Conservation (phyloP, 2,329 filamentous ascomycete species). For the Alternaria infectoria region DNA sequence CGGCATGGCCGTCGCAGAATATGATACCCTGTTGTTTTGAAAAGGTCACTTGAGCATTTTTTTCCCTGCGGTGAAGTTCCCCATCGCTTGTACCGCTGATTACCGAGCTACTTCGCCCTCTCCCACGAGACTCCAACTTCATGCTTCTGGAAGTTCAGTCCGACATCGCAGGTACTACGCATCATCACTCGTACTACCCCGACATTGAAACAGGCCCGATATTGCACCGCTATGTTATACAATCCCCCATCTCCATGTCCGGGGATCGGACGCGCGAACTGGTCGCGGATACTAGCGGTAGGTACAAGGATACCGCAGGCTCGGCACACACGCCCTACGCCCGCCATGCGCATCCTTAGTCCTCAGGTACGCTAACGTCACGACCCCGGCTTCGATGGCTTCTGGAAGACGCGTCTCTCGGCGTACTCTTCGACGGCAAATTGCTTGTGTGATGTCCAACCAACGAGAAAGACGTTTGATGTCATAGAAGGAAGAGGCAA, state of each 20-base stretch:
- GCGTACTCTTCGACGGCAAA: conserved; percentile 1
- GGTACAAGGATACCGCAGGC: conserved; percentile 26
- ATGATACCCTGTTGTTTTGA: conserved; percentile 21
- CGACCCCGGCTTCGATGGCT: conserved; percentile 12
- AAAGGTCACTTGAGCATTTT: conserved; percentile 28
- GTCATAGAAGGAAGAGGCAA: neutral
- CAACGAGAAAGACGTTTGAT: neutral
- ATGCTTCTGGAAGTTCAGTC: neutral
- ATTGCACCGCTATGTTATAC: neutral
- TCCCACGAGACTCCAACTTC: neutral
- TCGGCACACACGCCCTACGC: conserved; percentile 29
- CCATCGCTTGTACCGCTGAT: conserved; percentile 27
- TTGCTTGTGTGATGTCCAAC: neutral
- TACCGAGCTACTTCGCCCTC: conserved; percentile 17
- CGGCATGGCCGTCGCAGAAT: conserved; percentile 17
- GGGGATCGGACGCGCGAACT: conserved; percentile 2
- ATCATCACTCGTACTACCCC: neutral
- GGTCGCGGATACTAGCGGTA: conserved; percentile 33
- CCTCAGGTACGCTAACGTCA: conserved; percentile 14
- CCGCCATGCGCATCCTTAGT: neutral
- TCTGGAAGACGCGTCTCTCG: conserved; percentile 10
- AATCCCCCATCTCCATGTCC: neutral
- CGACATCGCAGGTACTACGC: conserved; percentile 3
- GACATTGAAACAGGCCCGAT: conserved; percentile 2
- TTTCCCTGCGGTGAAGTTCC: conserved; percentile 17